phyloP scores from a whole-genome alignment of 1,284 basidiomycete genomes.

The Sphagnurus paluster region DNA sequence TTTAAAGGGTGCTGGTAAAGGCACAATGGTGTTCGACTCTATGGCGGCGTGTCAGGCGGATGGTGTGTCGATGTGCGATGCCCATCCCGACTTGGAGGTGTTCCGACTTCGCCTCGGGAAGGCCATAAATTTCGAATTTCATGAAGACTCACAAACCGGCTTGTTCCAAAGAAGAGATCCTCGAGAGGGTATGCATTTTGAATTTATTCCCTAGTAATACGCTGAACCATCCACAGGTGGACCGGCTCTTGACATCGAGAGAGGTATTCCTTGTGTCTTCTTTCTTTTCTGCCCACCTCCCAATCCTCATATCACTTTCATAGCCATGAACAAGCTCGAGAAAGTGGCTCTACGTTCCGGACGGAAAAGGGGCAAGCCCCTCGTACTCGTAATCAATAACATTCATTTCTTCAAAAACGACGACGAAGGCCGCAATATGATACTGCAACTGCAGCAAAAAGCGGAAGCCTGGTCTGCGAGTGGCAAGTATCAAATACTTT shows the following conservation, averaged over 20 bases:
- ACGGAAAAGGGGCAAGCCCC: conserved; percentile 57
- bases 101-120: conserved; percentile 83
- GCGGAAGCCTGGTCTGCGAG: conserved; percentile 85
- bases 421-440: conserved; percentile 73
- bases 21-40: conserved; percentile 79
- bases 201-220: not conserved
- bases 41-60: conserved; percentile 78
- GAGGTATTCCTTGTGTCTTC: conserved; percentile 45
- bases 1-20: conserved; percentile 52
- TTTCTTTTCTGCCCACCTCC: conserved; percentile 6
- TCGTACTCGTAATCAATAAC: conserved; percentile 79
- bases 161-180: conserved; percentile 84
- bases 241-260: conserved; percentile 79
- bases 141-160: conserved; percentile 78
- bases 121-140: conserved; percentile 75
- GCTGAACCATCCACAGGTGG: conserved; percentile 47
- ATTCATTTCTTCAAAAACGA: conserved; percentile 81
- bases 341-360: conserved; percentile 78
- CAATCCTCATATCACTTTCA: conserved; percentile 46
- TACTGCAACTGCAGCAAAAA: conserved; percentile 82
- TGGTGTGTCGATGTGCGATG: conserved; percentile 46
- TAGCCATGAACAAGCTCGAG: conserved; percentile 81
- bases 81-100: conserved; percentile 63
- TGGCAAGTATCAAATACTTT: conserved; percentile 42
- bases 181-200: conserved; percentile 55